Conservation (phyloP, 495 filamentous ascomycete species). For the Aspergillus egyptiacus region DNA sequence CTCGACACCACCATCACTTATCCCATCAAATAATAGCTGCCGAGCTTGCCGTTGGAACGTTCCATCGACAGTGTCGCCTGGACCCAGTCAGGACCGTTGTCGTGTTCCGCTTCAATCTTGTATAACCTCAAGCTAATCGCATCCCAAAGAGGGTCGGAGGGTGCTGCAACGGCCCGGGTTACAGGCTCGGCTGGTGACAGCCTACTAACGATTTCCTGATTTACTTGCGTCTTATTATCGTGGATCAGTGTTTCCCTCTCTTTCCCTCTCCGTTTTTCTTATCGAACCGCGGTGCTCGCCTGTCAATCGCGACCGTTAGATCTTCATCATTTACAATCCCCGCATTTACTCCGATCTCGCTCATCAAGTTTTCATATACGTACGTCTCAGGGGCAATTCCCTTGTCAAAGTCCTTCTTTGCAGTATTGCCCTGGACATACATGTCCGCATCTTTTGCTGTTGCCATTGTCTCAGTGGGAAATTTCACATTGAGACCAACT, state of each 20-base stretch:
- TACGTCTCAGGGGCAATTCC: too few species aligned
- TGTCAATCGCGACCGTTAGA: neutral
- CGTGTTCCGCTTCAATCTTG: conserved; percentile 7
- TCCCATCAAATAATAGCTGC: neutral
- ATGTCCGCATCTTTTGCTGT: neutral
- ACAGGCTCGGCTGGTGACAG: conserved; percentile 8
- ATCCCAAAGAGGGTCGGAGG: conserved; percentile 7
- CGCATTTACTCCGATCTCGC: neutral
- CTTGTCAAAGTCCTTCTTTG: neutral
- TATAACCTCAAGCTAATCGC: conserved; percentile 9
- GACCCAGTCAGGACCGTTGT: conserved; percentile 8
- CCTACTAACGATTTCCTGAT: neutral
- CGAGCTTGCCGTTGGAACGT: neutral
- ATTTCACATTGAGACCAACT: neutral
- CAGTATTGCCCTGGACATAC: neutral
- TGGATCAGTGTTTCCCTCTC: neutral
- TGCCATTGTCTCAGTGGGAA: neutral
- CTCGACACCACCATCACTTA: neutral
- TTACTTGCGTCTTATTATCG: neutral
- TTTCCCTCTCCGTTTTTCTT: neutral
- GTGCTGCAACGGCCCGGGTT: conserved; percentile 10
- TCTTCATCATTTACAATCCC: neutral
- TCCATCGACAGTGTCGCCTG: neutral
- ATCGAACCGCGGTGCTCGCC: neutral
- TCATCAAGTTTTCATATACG: neutral